Evolutionary conservation across 2,329 filamentous ascomycete genomes (phyloP).

Genomic region (Nemania serpens): DNA sequence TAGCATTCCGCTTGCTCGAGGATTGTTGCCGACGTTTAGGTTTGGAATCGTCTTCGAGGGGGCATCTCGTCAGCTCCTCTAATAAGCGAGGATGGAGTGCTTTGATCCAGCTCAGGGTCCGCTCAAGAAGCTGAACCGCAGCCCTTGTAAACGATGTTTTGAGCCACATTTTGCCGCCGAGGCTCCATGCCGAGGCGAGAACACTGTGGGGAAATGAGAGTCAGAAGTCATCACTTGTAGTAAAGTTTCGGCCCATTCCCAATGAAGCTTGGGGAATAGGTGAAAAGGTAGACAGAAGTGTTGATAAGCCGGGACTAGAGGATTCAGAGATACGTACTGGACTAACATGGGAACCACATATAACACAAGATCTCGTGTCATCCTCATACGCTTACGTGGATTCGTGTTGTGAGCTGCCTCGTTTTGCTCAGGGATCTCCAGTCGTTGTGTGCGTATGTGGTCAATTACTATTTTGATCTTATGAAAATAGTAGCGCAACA

Average conservation of each 20-base stretch:
- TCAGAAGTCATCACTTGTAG: not conserved
- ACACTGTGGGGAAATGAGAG: slow-evolving; percentile 7
- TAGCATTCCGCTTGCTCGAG: slow-evolving; percentile 10
- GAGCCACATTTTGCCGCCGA: slow-evolving; percentile 32
- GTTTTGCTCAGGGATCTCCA: slow-evolving; percentile 12
- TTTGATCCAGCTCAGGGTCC: slow-evolving; percentile 33
- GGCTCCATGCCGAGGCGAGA: slow-evolving; percentile 34
- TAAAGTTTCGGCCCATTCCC: not conserved
- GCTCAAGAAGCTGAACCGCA: slow-evolving; percentile 33
- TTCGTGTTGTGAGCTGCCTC: slow-evolving; percentile 15
- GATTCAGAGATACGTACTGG: slow-evolving; percentile 20
- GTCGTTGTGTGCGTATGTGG: slow-evolving; percentile 30
- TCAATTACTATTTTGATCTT: slow-evolving; percentile 30
- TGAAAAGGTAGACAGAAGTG: not conserved
- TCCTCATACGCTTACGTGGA: slow-evolving; percentile 24
- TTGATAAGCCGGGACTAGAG: not conserved
- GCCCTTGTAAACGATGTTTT: slow-evolving; percentile 33
- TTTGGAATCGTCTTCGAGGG: slow-evolving; percentile 12
- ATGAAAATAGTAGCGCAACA: slow-evolving; percentile 35
- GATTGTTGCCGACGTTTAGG: not conserved
- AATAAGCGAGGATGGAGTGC: slow-evolving; percentile 32
- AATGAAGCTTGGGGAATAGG: not conserved
- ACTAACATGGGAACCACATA: slow-evolving; percentile 36
- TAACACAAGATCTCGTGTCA: slow-evolving; percentile 32
- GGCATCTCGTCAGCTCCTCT: slow-evolving; percentile 13